A percentile compares a stretch with the other conserved stretches of the same genome.
Evolutionary conservation across 441 rosid species (phyloP).

Genomic region (Rhodomyrtus psidioides): DNA sequence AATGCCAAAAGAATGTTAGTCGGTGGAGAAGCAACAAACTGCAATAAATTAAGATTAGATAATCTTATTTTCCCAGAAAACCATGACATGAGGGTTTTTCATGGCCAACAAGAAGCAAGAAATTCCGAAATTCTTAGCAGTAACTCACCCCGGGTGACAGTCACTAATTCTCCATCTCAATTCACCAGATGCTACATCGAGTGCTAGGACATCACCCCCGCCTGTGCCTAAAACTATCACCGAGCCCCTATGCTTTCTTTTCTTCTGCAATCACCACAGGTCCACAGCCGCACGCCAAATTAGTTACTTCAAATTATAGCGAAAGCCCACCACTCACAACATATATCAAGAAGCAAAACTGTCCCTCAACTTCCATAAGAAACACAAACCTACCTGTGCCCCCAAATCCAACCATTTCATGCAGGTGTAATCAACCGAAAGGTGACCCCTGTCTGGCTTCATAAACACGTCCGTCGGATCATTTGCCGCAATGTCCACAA

Average conservation of each 20-base stretch:
- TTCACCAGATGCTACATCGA: slow-evolving; percentile 88
- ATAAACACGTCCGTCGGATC: slow-evolving; percentile 26
- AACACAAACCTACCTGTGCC: slow-evolving; percentile 32
- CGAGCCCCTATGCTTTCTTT: slow-evolving; percentile 71
- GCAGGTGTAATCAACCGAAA: slow-evolving; percentile 73
- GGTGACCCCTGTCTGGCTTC: slow-evolving; percentile 55
- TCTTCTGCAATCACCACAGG: slow-evolving; percentile 56
- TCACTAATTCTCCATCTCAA: slow-evolving; percentile 77
- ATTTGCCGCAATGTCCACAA: slow-evolving; percentile 52
- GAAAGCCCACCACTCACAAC: background rate
- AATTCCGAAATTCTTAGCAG: background rate
- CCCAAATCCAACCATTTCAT: slow-evolving; percentile 75
- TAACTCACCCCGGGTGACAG: slow-evolving; percentile 88
- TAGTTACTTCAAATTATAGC: background rate
- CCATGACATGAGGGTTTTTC: background rate
- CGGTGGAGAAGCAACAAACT: background rate
- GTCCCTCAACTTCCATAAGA: background rate
- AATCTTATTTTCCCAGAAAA: background rate
- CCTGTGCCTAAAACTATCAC: slow-evolving; percentile 79
- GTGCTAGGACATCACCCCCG: slow-evolving; percentile 87
- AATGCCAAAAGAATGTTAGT: background rate
- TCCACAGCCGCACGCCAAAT: background rate
- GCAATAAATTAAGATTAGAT: background rate
- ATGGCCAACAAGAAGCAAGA: background rate
- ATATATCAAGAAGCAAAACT: background rate